Conservation (phyloP, 768 basidiomycete genomes). For the Russula dissimulans region DNA sequence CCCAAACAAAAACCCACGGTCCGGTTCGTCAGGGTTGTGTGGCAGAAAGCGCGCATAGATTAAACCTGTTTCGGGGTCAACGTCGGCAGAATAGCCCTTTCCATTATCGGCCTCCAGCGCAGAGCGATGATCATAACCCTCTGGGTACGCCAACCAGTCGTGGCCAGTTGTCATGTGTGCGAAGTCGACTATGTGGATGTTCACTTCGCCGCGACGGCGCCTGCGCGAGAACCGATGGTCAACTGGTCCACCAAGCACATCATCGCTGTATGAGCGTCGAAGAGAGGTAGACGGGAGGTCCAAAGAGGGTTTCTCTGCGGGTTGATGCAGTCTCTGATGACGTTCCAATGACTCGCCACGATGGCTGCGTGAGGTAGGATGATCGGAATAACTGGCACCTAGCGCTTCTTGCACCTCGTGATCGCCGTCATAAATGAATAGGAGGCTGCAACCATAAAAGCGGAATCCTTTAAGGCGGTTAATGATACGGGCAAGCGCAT, state of each 20-base stretch:
- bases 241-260: constrained; percentile 59
- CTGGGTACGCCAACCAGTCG: constrained; percentile 72
- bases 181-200: constrained; percentile 96
- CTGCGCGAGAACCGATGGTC: constrained; percentile 54
- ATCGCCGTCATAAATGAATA: constrained; percentile 97
- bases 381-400: constrained; percentile 50
- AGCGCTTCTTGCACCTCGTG: constrained; percentile 74
- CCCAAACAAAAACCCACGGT: constrained; percentile 91
- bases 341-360: constrained; percentile 75
- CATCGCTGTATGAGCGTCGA: constrained; percentile 74
- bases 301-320: background rate
- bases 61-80: constrained; percentile 74
- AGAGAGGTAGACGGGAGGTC: constrained; percentile 27
- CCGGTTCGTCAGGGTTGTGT: constrained; percentile 79
- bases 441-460: constrained; percentile 94
- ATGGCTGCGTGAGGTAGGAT: constrained; percentile 56
- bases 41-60: constrained; percentile 93
- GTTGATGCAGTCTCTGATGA: constrained; percentile 19
- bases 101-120: constrained; percentile 42
- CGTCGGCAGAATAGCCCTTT: constrained; percentile 73
- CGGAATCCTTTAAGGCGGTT: constrained; percentile 87
- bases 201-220: constrained; percentile 82
- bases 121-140: constrained; percentile 32
- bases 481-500: constrained; percentile 88
- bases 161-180: constrained; percentile 95